These are phyloP conservation scores for Podospora bellae-mahoneyi DNA, from an alignment of 495 filamentous ascomycete genomes.

Conservation along the genomic window DNA sequence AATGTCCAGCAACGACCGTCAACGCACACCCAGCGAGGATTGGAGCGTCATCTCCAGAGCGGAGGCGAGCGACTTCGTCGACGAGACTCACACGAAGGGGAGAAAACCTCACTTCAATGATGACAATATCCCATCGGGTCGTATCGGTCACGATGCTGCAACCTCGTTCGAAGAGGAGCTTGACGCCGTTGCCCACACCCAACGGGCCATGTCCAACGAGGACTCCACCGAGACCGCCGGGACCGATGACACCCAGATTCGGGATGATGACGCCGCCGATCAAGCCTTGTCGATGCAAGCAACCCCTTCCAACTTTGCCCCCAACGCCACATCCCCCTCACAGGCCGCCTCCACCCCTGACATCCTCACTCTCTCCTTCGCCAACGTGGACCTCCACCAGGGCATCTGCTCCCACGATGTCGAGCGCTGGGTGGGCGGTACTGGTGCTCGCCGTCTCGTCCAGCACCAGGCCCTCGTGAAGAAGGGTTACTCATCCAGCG, in stretches of 20 bases:
- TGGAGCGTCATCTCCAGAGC: neutral
- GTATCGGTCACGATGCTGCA: slow-evolving; percentile 13
- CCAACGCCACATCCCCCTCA: no score
- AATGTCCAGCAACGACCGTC: slow-evolving; percentile 4
- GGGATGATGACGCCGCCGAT: neutral
- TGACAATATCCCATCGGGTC: slow-evolving; percentile 30
- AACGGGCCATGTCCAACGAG: slow-evolving; percentile 9
- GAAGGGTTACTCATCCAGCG: neutral
- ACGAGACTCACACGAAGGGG: slow-evolving; percentile 17
- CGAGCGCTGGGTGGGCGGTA: slow-evolving; percentile 14
- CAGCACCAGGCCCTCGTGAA: neutral
- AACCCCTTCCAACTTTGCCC: no score
- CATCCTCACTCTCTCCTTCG: neutral
- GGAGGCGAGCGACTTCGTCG: slow-evolving; percentile 6
- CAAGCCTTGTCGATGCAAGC: no score
- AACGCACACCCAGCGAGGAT: neutral
- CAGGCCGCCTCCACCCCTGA: no score
- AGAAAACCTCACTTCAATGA: slow-evolving; percentile 31
- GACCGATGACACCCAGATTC: slow-evolving; percentile 13
- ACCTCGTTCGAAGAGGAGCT: neutral
- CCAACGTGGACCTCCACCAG: slow-evolving; percentile 7
- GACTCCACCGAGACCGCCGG: slow-evolving; percentile 18
- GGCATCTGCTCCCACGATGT: slow-evolving; percentile 11
- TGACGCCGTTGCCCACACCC: no score
- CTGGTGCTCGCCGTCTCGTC: slow-evolving; percentile 12